Base-by-base conservation (phyloP, 257 asterid genomes). In the Salvia rosmarinus region DNA sequence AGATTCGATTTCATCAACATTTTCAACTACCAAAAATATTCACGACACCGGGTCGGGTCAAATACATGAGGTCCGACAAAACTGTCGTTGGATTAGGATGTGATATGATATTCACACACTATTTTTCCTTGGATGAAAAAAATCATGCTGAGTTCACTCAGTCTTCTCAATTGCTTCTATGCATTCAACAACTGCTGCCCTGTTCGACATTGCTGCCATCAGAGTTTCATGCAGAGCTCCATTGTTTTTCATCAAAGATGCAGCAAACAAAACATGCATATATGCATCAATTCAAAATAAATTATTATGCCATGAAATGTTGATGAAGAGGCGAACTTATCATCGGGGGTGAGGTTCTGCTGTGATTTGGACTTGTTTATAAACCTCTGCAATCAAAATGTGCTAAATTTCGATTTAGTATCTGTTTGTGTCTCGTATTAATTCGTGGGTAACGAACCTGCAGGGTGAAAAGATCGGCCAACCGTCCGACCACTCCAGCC, bases 401-500 rank as follows among this genome's bases (percentile, higher is more conserved):
- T n/a, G n/a, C n/a, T n/a, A n/a, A n/a, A n/a, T n/a, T n/a, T n/a
- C n/a, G n/a, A n/a, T n/a, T n/a, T n/a, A n/a, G n/a, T 34, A 32
- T 60, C 35, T 34, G 28, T 28, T 47, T n/a, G 28, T 28, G 16
- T 19, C 0, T 52, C 1, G 34, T 32, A 25, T 23, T 25, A n/a
- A n/a, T 2, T 19, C 3, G 43, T 63, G 67, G 30, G n/a, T 20
- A 30, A 66, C 73, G 35, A 67, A 93, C 98, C 97, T 93, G 98
- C 80, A 94, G 98, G 50, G 86, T 72, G 78, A 90, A 94, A 67
- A 94, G 96, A 74, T 94, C 98, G 4, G 97, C 98, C 10, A 96
- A 94, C 81, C 91, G 98, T 23, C 97, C 98, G 1, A 91, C 59
- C 17, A 94, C 98, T n/a, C 98, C 97, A 39, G 96, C 98, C 97